phyloP scores from a whole-genome alignment of 2,329 filamentous ascomycete species.

The Fusarium clavum region DNA sequence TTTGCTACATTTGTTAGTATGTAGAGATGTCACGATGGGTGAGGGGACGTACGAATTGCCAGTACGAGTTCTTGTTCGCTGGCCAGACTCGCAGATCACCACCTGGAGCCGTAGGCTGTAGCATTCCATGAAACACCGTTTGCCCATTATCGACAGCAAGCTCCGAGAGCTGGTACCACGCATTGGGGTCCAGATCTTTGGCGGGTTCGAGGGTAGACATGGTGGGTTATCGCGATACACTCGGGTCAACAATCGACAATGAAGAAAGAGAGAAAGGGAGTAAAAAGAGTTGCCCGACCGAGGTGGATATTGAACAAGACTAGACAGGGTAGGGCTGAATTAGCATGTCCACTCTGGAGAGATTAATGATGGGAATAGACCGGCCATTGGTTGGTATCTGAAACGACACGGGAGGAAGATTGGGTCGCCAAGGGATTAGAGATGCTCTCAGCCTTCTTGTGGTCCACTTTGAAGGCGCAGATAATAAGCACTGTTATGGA shows the following conservation, averaged over 20 bases:
- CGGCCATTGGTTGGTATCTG: neutral
- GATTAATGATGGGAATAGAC: neutral
- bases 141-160: slow-evolving; percentile 49
- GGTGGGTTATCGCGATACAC: neutral
- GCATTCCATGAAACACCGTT: slow-evolving; percentile 35
- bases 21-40: no score
- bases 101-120: slow-evolving; percentile 33
- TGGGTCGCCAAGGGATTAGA: neutral
- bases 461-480: neutral
- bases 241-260: no score
- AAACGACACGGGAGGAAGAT: neutral
- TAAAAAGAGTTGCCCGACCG: neutral
- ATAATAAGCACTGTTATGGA: neutral
- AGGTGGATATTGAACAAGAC: neutral
- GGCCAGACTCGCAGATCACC: slow-evolving; percentile 42
- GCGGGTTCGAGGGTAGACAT: slow-evolving; percentile 29
- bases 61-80: slow-evolving; percentile 9
- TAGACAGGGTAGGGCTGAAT: slow-evolving; percentile 18
- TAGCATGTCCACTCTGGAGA: neutral
- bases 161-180: slow-evolving; percentile 53
- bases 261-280: neutral
- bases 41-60: slow-evolving; percentile 27
- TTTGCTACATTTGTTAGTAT: slow-evolving; percentile 37
- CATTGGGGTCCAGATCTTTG: slow-evolving; percentile 50
- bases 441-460: neutral